Base-by-base conservation (phyloP, 225 moss, liverwort and hornwort genomes). In the Physcomitrium patens region DNA sequence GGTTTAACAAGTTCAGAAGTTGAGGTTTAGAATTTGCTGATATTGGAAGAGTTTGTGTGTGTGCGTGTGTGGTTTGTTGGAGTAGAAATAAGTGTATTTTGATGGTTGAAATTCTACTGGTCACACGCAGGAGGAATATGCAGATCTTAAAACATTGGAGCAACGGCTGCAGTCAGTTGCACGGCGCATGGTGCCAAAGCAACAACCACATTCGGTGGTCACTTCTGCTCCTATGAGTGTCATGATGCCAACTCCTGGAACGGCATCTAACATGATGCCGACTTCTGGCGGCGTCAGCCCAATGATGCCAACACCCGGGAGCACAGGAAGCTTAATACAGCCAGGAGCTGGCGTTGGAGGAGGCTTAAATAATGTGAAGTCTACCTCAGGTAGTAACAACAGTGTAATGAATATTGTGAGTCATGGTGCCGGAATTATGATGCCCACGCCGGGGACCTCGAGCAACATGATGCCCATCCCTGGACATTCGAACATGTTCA, bases 231-330 rank as follows among this genome's bases (percentile, higher is more conserved):
- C 80, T 23, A 75, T 89, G 62, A 90, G 91, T 65, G 93, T 79
- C 67, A 97, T 94, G 97, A 99, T 91, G 65, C 93, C 93, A 69
- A 94, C 94, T 28, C 94, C 93, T 60, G 93, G 97, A 78, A 77
- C 82, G 27, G 66, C 87, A 77, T 83, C 90, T 45, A 90, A 81
- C 60, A 99, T 94, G 94, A 78, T 84, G 79, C 79, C 82, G 58
- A 72, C 82, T 68, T 69, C 87, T 54, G 87, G 87, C 17, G 74
- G 68, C 17, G 69, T 79, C 48, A 54, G 65, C 16, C 59, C 77
- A 23, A 82, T 86, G 86, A 82, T 86, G 72, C 78, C 89, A 49
- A 88, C 85, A 31, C 81, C 86, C 67, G 89, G 84, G 45, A 80
- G 63, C 58, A 67, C 78, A 24, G 79, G 79, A 55, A 86, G 59